These are phyloP conservation scores for Naematelia encephala DNA, from an alignment of 768 basidiomycete species.

Conservation along the genomic window DNA sequence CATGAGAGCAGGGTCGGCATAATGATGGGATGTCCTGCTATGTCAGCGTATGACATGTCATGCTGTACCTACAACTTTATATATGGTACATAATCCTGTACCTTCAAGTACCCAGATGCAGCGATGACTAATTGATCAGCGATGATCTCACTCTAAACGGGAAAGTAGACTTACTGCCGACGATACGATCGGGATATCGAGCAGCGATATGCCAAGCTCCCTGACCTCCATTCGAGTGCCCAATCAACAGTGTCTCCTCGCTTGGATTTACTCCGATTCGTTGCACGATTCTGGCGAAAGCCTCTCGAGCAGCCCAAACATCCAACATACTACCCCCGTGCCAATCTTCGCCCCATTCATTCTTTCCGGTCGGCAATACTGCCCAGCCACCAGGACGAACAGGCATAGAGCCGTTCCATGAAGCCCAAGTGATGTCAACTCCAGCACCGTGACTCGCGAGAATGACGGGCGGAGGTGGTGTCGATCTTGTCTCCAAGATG, in stretches of 20 bases:
- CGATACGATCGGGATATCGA: conserved; percentile 67
- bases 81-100: conserved; percentile 77
- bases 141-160: neutral
- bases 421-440: conserved; percentile 61
- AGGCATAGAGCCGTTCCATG: conserved; percentile 66
- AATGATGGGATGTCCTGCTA: conserved; percentile 56
- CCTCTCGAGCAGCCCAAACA: conserved; percentile 63
- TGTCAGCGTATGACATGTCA: conserved; percentile 7
- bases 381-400: conserved; percentile 66
- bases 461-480: conserved; percentile 51
- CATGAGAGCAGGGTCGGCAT: conserved; percentile 68
- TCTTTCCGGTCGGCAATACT: conserved; percentile 75
- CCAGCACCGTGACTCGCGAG: conserved; percentile 68
- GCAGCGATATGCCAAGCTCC: conserved; percentile 77
- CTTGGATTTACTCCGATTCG: conserved; percentile 29
- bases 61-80: conserved; percentile 63
- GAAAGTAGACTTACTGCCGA: conserved; percentile 17
- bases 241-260: conserved; percentile 60
- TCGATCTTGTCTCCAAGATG: neutral
- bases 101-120: conserved; percentile 79
- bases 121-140: conserved; percentile 59
- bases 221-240: conserved; percentile 92
- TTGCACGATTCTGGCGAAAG: conserved; percentile 57
- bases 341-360: conserved; percentile 91
- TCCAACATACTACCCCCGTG: conserved; percentile 76